Conservation (phyloP, 768 basidiomycete species). For the Coprinopsis sp. region DNA sequence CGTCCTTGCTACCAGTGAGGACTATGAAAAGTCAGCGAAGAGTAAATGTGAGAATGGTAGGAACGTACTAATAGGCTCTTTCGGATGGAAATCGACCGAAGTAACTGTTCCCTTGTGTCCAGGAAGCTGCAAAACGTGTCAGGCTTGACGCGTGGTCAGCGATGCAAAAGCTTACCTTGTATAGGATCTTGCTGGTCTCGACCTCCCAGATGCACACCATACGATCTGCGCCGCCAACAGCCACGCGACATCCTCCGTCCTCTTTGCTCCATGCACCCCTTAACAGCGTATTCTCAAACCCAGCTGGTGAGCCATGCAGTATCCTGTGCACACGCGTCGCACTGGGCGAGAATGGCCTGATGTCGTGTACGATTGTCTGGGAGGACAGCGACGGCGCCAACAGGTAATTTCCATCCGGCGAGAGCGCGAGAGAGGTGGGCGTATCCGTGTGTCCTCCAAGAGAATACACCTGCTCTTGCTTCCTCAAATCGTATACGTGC, state of each 20-base stretch:
- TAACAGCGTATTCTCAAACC: constrained; percentile 87
- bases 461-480: constrained; percentile 72
- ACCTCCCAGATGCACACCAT: constrained; percentile 87
- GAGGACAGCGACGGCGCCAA: constrained; percentile 91
- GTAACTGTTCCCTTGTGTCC: constrained; percentile 97
- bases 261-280: constrained; percentile 85
- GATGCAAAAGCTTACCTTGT: constrained; percentile 52
- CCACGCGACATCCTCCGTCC: constrained; percentile 75
- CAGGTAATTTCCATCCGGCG: constrained; percentile 82
- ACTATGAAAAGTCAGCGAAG: constrained; percentile 41
- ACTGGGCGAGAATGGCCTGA: constrained; percentile 88
- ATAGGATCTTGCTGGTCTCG: constrained; percentile 67
- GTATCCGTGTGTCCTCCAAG: constrained; percentile 88
- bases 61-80: constrained; percentile 85
- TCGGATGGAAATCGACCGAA: constrained; percentile 93
- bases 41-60: constrained; percentile 1
- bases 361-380: constrained; percentile 83
- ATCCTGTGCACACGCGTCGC: constrained; percentile 77
- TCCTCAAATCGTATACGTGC: constrained; percentile 92
- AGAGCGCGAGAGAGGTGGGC: constrained; percentile 87
- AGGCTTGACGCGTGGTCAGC: neutral
- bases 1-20: constrained; percentile 89
- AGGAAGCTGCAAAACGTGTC: constrained; percentile 59
- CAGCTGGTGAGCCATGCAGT: constrained; percentile 82
- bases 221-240: constrained; percentile 86